Evolutionary conservation across 1,139 yeast species (phyloP).

Genomic region (Magnusiomyces suaveolens): DNA sequence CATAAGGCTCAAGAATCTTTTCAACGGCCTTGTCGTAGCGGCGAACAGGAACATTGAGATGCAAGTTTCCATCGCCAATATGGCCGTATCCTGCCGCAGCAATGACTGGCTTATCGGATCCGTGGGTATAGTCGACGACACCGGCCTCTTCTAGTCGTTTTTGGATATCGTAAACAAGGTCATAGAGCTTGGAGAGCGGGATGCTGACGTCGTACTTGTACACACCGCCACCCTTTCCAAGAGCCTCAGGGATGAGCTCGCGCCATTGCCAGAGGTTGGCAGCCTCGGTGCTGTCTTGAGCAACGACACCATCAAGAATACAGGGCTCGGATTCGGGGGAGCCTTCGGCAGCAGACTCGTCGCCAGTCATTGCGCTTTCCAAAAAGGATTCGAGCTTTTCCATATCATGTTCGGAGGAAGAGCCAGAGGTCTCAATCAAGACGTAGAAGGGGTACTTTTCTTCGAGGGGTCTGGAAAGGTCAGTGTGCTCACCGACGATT

Average conservation of each 20-base stretch:
- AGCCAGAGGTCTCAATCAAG: conserved; percentile 88
- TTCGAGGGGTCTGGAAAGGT: conserved; percentile 64
- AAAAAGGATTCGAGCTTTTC: conserved; percentile 59
- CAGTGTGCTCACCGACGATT: conserved; percentile 45
- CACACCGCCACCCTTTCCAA: conserved; percentile 81
- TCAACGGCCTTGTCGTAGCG: conserved; percentile 70
- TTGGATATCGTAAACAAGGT: conserved; percentile 65
- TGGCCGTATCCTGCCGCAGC: conserved; percentile 93
- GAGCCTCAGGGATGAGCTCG: conserved; percentile 85
- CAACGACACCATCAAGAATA: conserved; percentile 86
- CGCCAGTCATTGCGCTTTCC: conserved; percentile 53
- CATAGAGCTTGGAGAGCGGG: conserved; percentile 70
- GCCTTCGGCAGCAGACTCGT: neutral
- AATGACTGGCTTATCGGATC: conserved; percentile 68
- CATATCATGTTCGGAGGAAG: conserved; percentile 57
- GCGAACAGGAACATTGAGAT: conserved; percentile 84
- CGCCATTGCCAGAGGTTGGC: conserved; percentile 88
- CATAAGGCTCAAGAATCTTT: conserved; percentile 75
- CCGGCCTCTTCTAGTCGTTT: conserved; percentile 47
- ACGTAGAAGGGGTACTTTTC: conserved; percentile 74
- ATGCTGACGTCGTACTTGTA: conserved; percentile 93
- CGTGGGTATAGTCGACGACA: conserved; percentile 33
- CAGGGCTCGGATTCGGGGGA: conserved; percentile 49
- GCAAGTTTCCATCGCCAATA: conserved; percentile 92
- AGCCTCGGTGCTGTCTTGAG: conserved; percentile 83